A percentile compares a stretch with the other conserved stretches of the same genome.
phyloP scores from a whole-genome alignment of 2,329 filamentous ascomycete genomes.

The Pseudomassariella vexata region DNA sequence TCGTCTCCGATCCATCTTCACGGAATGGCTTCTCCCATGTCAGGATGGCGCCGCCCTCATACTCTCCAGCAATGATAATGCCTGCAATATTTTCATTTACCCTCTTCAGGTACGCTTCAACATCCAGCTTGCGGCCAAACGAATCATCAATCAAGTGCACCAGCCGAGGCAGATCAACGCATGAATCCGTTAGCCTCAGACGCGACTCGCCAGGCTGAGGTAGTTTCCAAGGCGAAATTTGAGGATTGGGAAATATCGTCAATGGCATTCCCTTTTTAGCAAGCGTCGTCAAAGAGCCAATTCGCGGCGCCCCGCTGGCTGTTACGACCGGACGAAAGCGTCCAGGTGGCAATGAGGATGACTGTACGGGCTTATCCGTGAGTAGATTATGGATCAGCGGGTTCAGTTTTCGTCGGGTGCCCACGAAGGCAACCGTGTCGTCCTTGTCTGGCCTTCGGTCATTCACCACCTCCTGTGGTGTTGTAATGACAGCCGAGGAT shows the following conservation, averaged over 20 bases:
- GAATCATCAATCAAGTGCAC: conserved; percentile 90
- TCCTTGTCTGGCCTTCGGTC: conserved; percentile 37
- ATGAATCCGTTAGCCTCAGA: conserved; percentile 69
- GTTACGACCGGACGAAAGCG: conserved; percentile 43
- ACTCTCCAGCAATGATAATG: conserved; percentile 90
- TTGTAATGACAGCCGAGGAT: conserved; percentile 85
- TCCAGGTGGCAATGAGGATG: conserved; percentile 78
- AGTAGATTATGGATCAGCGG: conserved; percentile 92
- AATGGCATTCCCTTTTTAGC: conserved; percentile 89
- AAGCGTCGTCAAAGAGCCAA: conserved; percentile 62
- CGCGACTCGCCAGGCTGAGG: conserved; percentile 53
- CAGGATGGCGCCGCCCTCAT: conserved; percentile 89
- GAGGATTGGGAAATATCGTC: conserved; percentile 72
- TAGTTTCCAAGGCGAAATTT: conserved; percentile 60
- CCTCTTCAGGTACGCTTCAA: conserved; percentile 75
- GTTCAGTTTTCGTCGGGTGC: conserved; percentile 57
- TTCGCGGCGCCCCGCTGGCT: conserved; percentile 25
- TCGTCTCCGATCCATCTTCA: conserved; percentile 46
- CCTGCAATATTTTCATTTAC: conserved; percentile 78
- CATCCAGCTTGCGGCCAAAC: conserved; percentile 78
- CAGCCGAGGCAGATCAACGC: conserved; percentile 77
- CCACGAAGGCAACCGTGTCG: conserved; percentile 45
- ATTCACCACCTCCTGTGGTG: conserved; percentile 73
- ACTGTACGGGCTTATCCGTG: conserved; percentile 89
- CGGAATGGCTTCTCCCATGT: conserved; percentile 82